phyloP scores from a whole-genome alignment of 306 rosid genomes.

The Trifolium fragiferum region DNA sequence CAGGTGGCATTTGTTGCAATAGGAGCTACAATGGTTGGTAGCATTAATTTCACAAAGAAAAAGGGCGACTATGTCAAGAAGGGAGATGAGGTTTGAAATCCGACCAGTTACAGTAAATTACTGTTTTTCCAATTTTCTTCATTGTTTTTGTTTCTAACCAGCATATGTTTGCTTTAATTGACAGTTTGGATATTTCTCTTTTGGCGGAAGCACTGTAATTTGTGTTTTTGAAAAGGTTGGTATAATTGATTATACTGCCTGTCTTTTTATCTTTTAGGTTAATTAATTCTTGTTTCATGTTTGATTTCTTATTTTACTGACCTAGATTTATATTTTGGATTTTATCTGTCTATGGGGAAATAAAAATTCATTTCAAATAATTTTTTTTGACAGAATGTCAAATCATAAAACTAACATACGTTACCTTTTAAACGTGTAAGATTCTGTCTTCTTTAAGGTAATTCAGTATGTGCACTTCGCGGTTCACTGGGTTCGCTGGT shows the following conservation, averaged over 20 bases:
- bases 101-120: conserved; percentile 33
- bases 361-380: not conserved
- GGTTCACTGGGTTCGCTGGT: too few species aligned
- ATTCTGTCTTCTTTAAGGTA: not conserved
- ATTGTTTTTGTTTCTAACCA: conserved; percentile 40
- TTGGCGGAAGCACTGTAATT: conserved; percentile 97
- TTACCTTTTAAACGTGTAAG: not conserved
- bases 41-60: conserved; percentile 79
- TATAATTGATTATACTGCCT: conserved; percentile 7
- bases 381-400: not conserved
- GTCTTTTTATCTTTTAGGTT: not conserved
- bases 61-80: conserved; percentile 81
- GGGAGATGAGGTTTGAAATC: conserved; percentile 82
- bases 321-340: conserved; percentile 7
- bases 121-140: conserved; percentile 1
- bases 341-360: conserved; percentile 7
- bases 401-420: not conserved
- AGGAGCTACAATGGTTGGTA: conserved; percentile 99
- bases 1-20: conserved; percentile 96
- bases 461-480: too few species aligned
- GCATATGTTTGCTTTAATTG: conserved; percentile 38
- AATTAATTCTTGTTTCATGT: not conserved
- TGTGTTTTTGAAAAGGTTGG: conserved; percentile 90
- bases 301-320: conserved; percentile 5
- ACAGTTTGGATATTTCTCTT: conserved; percentile 97